Percentiles rank a stretch among this genome's conserved stretches.
phyloP scores from a whole-genome alignment of 1,284 basidiomycete species.

The Gomphus bonarii region DNA sequence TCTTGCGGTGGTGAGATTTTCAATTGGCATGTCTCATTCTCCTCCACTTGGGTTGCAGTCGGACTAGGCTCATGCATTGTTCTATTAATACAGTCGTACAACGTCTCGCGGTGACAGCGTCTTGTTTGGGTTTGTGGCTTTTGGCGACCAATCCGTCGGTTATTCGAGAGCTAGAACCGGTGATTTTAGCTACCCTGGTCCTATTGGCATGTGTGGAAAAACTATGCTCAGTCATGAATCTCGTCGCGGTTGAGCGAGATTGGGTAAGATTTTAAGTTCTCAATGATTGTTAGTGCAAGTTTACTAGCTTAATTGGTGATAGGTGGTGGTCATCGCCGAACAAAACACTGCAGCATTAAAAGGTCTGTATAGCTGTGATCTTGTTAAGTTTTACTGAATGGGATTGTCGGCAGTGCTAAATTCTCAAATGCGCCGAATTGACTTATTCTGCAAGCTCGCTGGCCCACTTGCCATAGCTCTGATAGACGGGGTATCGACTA shows the following conservation, averaged over 20 bases:
- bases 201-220: conserved; percentile 16
- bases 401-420: conserved; percentile 13
- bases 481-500: conserved; percentile 17
- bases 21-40: conserved; percentile 15
- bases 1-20: conserved; percentile 16
- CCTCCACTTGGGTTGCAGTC: neutral
- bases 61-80: neutral
- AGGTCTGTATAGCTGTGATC: neutral
- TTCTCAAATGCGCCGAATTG: conserved; percentile 21
- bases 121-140: neutral
- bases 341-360: neutral
- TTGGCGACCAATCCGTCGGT: neutral
- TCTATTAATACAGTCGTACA: neutral
- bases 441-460: conserved; percentile 19
- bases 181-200: conserved; percentile 9
- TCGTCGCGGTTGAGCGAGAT: conserved; percentile 18
- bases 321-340: conserved; percentile 12
- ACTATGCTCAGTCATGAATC: conserved; percentile 18
- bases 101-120: neutral
- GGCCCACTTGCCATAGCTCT: conserved; percentile 19
- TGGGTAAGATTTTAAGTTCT: conserved; percentile 13
- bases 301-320: neutral
- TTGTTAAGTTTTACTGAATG: neutral
- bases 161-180: conserved; percentile 6
- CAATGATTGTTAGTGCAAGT: neutral